phyloP scores from a whole-genome alignment of 768 basidiomycete species.

The Thelephora aurantiotincta region DNA sequence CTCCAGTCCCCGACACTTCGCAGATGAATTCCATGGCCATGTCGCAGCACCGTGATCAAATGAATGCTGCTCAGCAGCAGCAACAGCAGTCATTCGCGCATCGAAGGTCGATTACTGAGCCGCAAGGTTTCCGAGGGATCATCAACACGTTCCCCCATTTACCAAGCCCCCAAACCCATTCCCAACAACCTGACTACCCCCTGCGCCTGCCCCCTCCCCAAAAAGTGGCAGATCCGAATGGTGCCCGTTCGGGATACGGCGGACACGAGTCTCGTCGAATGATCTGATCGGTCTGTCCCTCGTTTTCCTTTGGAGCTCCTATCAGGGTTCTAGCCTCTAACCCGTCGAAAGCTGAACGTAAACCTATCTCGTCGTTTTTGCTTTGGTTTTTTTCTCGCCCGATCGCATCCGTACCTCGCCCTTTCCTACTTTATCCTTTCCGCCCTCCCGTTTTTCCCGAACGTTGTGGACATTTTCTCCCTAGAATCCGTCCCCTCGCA shows the following conservation, averaged over 20 bases:
- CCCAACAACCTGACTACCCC: constrained; percentile 6
- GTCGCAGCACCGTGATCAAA: constrained; percentile 14
- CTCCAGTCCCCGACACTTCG: constrained; percentile 9
- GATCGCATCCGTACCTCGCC: no score
- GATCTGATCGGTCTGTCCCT: background rate
- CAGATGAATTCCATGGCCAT: constrained; percentile 22
- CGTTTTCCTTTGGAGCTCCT: no score
- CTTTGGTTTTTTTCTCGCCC: no score
- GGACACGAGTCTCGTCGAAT: background rate
- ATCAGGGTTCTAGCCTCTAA: no score
- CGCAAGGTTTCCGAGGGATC: constrained; percentile 34
- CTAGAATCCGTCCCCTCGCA: no score
- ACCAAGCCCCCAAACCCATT: constrained; percentile 28
- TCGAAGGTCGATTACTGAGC: constrained; percentile 43
- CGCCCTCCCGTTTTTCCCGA: no score
- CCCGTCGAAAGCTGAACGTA: no score
- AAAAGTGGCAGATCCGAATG: constrained; percentile 19
- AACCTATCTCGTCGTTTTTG: no score
- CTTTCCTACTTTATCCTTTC: no score
- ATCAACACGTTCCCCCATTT: constrained; percentile 35
- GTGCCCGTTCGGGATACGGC: constrained; percentile 8
- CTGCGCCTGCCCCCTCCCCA: constrained; percentile 32
- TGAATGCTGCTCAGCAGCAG: constrained; percentile 17
- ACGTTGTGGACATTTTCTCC: no score
- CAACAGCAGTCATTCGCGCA: constrained; percentile 36